A percentile compares a stretch with the other conserved stretches of the same genome.
Evolutionary conservation across 768 basidiomycete genomes (phyloP).

Genomic region (Boletus reticulatus): DNA sequence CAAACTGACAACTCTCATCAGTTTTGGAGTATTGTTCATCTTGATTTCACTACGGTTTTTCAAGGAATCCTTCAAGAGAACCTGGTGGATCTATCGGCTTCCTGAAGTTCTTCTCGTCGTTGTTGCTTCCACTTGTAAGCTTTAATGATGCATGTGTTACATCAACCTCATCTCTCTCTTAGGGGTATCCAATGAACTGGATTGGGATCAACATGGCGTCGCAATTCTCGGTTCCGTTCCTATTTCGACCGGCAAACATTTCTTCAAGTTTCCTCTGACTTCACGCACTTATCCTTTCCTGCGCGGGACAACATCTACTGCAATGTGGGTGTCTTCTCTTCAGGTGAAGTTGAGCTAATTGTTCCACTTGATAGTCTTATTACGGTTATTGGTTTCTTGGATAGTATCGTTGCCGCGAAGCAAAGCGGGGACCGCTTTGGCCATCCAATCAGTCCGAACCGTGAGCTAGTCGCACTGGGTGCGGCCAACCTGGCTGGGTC

Average conservation of each 20-base stretch:
- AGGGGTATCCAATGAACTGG: conserved; percentile 69
- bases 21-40: conserved; percentile 63
- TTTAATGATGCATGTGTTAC: not conserved
- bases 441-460: conserved; percentile 88
- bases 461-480: conserved; percentile 90
- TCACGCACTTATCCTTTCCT: conserved; percentile 60
- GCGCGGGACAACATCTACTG: conserved; percentile 79
- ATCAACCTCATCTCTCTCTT: not conserved
- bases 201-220: conserved; percentile 79
- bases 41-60: conserved; percentile 61
- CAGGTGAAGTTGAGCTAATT: not conserved
- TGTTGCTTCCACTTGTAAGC: conserved; percentile 74
- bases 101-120: conserved; percentile 93
- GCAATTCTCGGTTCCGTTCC: conserved; percentile 81
- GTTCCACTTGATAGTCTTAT: conserved; percentile 50
- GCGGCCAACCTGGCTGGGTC: conserved; percentile 76
- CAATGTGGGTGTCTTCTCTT: conserved; percentile 48
- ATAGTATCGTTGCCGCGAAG: conserved; percentile 94
- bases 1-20: conserved; percentile 66
- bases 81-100: conserved; percentile 72
- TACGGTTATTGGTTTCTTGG: conserved; percentile 86
- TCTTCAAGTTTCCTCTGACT: conserved; percentile 74
- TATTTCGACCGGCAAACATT: conserved; percentile 54
- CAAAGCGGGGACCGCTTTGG: conserved; percentile 85
- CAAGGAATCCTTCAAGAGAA: conserved; percentile 57